Base-by-base conservation (phyloP, 1,139 yeast genomes). In the Sugiyamaella xylanicola region DNA sequence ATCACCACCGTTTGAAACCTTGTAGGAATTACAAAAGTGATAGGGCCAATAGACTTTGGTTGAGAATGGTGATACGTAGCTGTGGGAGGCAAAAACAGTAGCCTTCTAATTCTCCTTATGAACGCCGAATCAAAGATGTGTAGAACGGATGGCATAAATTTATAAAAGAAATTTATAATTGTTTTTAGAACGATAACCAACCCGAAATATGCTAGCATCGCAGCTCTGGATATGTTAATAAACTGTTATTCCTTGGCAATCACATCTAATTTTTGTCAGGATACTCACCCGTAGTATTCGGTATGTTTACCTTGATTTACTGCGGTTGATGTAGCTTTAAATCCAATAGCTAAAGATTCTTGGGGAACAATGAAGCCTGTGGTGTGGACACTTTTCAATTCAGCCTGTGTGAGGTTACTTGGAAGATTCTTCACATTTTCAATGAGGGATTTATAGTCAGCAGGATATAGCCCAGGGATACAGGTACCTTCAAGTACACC, bases 1-100 rank as follows among this genome's bases (percentile, higher is more conserved):
- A 85, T 66, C 44, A 80, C 72, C 7, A 80, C 60, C 0, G 82
- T 66, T 67, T 84, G 91, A 48, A 77, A 71, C 59, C 91, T 76
- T 1, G 88, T 80, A 1, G 93, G 93, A n/a, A 84, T 68, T 42
- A 77, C 65, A 22, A 71, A 57, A 4, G 71, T 67, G 22, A 72
- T 64, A 29, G 70, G 46, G 21, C 60, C 52, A 17, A 48, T 67
- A 41, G 65, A 20, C 22, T 32, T 49, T 54, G 75, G 72, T 44
- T 75, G 72, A 48, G 78, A 75, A 62, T 82, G 86, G 8, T 70
- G 70, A 51, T 69, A 68, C 5, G 69, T 68, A 51, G 75, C 73
- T 9, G 78, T 66, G 0, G 87, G 82, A 1, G 87, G 84, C 45
- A 83, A 61, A 1, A 80, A 65, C 29, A 82, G 58, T 57, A 74